phyloP scores from a whole-genome alignment of 225 moss, liverwort and hornwort species.

The Pseudisothecium myosuroides region DNA sequence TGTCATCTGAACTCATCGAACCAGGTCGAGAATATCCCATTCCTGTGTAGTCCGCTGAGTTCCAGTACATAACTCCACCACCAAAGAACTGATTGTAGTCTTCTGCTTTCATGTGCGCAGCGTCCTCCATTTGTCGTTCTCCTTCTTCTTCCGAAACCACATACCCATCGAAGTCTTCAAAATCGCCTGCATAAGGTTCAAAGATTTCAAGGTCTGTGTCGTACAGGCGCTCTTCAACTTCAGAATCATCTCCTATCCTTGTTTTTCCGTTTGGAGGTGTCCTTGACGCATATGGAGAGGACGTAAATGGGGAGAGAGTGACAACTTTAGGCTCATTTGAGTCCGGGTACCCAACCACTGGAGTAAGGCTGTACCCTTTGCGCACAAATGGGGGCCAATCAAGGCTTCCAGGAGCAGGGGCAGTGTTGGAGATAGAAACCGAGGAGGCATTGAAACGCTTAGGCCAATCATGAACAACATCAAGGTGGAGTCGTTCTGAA shows the following conservation, averaged over 20 bases:
- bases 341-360: slow-evolving; percentile 37
- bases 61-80: slow-evolving; percentile 96
- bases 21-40: slow-evolving; percentile 89
- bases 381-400: slow-evolving; percentile 64
- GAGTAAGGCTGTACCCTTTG: slow-evolving; percentile 43
- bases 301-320: slow-evolving; percentile 26
- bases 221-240: slow-evolving; percentile 59
- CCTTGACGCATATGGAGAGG: slow-evolving; percentile 49
- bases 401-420: slow-evolving; percentile 37
- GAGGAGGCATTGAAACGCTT: slow-evolving; percentile 42
- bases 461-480: slow-evolving; percentile 65
- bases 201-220: slow-evolving; percentile 86
- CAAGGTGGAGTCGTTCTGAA: slow-evolving; percentile 77
- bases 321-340: slow-evolving; percentile 46
- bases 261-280: slow-evolving; percentile 37
- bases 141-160: slow-evolving; percentile 86
- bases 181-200: slow-evolving; percentile 59
- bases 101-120: slow-evolving; percentile 26
- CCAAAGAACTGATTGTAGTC: slow-evolving; percentile 89
- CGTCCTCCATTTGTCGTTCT: slow-evolving; percentile 57
- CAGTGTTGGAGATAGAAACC: slow-evolving; percentile 32
- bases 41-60: slow-evolving; percentile 83
- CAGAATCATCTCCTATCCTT: slow-evolving; percentile 39
- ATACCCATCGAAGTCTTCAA: slow-evolving; percentile 83
- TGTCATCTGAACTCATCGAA: slow-evolving; percentile 89